A percentile compares a stretch with the other conserved stretches of the same genome.
Conservation (phyloP, 805 yeast genomes). For the Yarrowia sp. region DNA sequence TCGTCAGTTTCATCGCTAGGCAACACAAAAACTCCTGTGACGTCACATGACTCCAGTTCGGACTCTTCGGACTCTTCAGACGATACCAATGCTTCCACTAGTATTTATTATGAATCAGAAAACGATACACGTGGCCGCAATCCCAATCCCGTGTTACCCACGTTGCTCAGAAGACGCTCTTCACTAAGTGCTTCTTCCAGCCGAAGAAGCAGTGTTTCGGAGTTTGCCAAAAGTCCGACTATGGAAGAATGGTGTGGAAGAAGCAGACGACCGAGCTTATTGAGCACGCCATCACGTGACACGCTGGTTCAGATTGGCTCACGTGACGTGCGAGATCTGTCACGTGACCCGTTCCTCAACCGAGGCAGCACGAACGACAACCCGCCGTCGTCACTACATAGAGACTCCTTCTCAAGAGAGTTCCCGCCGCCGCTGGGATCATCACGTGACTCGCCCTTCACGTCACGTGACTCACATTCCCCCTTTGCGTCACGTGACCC, state of each 20-base stretch:
- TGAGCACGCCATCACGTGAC: slow-evolving; percentile 4
- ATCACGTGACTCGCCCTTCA: not conserved
- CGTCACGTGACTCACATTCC: slow-evolving; percentile 4
- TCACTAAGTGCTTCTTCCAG: not conserved
- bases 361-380: not conserved
- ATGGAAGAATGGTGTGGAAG: slow-evolving; percentile 4
- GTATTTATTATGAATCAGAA: not conserved
- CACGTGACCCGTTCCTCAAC: slow-evolving; percentile 3
- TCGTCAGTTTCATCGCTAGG: slow-evolving; percentile 17
- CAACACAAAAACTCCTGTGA: not conserved
- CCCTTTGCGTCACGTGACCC: slow-evolving; percentile 1
- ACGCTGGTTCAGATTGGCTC: not conserved
- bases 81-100: slow-evolving; percentile 20
- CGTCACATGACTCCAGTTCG: not conserved
- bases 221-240: not conserved
- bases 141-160: not conserved
- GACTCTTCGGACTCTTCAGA: slow-evolving; percentile 3
- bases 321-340: slow-evolving; percentile 5
- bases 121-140: slow-evolving; percentile 17
- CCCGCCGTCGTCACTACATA: not conserved
- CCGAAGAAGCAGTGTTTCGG: slow-evolving; percentile 2
- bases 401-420: not conserved
- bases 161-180: not conserved
- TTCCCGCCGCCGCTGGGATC: not conserved
- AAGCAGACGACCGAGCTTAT: not conserved